A percentile compares a stretch with the other conserved stretches of the same genome.
Evolutionary conservation across 495 filamentous ascomycete species (phyloP).

Genomic region (Geopyxis carbonaria): DNA sequence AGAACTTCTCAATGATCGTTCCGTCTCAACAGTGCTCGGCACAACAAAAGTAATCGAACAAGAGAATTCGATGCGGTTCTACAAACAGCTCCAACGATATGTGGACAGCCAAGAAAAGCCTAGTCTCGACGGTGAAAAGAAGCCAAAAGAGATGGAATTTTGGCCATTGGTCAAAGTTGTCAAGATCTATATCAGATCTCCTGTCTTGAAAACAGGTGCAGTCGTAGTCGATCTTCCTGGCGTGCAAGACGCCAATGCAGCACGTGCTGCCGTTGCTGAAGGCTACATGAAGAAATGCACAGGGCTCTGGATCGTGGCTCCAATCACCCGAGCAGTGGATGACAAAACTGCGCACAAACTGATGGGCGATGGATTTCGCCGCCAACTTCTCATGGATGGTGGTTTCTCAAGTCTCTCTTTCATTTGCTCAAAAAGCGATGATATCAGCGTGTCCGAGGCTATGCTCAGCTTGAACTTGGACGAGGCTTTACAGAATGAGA

Average conservation of each 20-base stretch:
- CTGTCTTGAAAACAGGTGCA: conserved; percentile 41
- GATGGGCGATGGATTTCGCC: conserved; percentile 42
- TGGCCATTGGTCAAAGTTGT: conserved; percentile 57
- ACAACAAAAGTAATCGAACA: conserved; percentile 29
- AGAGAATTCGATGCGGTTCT: conserved; percentile 28
- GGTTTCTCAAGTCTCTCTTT: conserved; percentile 41
- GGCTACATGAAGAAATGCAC: conserved; percentile 43
- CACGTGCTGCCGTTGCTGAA: conserved; percentile 40
- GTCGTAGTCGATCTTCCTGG: conserved; percentile 53
- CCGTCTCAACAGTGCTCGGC: conserved; percentile 34
- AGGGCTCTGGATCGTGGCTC: conserved; percentile 45
- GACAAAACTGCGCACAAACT: conserved; percentile 47
- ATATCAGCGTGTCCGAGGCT: conserved; percentile 40
- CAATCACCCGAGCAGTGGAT: conserved; percentile 47
- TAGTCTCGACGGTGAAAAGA: conserved; percentile 23
- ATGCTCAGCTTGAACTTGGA: conserved; percentile 31
- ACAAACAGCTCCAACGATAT: conserved; percentile 31
- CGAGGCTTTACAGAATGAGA: conserved; percentile 25
- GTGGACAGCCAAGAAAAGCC: conserved; percentile 39
- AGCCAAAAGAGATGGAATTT: conserved; percentile 32
- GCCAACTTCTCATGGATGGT: conserved; percentile 49
- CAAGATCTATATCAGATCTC: conserved; percentile 39
- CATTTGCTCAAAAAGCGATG: conserved; percentile 54
- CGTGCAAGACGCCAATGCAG: conserved; percentile 47
- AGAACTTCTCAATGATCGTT: conserved; percentile 28